Evolutionary conservation across 768 basidiomycete genomes (phyloP).

Genomic region (Leucosporidium yakuticum): DNA sequence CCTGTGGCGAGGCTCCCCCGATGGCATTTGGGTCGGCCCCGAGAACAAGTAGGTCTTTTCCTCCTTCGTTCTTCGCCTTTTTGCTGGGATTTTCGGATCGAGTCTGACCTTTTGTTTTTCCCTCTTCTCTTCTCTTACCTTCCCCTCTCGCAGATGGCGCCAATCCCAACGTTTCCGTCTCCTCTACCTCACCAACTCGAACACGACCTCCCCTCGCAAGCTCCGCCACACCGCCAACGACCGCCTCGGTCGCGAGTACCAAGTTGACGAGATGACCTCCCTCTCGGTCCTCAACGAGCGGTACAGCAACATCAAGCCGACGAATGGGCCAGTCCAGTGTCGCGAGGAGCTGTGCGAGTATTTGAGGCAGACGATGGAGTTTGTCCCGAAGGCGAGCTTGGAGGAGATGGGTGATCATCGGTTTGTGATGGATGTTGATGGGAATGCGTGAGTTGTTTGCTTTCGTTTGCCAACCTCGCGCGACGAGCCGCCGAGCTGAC

Average conservation of each 20-base stretch:
- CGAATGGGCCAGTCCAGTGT: background rate
- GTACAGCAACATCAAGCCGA: background rate
- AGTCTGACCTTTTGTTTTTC: background rate
- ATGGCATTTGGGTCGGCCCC: background rate
- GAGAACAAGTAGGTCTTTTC: background rate
- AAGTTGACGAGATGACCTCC: background rate
- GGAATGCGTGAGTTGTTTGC: constrained; percentile 1
- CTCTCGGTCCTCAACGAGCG: background rate
- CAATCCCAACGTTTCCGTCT: constrained; percentile 13
- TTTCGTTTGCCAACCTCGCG: background rate
- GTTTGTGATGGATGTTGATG: background rate
- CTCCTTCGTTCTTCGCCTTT: background rate
- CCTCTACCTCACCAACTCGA: constrained; percentile 4
- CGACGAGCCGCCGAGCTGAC: background rate
- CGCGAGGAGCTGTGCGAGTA: background rate
- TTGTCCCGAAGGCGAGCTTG: background rate
- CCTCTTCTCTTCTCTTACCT: background rate
- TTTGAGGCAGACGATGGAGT: background rate
- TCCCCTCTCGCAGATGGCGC: background rate
- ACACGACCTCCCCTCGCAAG: background rate
- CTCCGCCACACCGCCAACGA: background rate
- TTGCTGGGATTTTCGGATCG: background rate
- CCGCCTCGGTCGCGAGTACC: background rate
- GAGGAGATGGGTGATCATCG: constrained; percentile 7
- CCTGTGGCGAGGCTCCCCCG: constrained; percentile 9